Conservation (phyloP, 768 basidiomycete genomes). For the Hirschioporus abietinus region DNA sequence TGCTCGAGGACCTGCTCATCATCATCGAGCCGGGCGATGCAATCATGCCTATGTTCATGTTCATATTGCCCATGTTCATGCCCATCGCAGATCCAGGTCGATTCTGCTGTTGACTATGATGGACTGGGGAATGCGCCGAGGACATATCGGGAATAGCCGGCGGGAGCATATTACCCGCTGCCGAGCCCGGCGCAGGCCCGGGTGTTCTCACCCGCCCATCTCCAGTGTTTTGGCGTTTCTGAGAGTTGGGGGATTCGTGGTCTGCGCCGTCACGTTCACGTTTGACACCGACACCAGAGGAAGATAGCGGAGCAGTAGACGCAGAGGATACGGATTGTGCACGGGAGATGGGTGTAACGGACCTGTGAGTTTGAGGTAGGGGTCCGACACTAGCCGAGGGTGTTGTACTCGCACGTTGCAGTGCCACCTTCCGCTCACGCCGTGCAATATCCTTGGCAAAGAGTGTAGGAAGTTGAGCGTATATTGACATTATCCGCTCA, state of each 20-base stretch:
- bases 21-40: not conserved
- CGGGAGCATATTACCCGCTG: not conserved
- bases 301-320: not conserved
- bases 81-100: not conserved
- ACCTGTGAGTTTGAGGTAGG: not conserved
- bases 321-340: not conserved
- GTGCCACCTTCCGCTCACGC: not conserved
- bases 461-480: not conserved
- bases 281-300: not conserved
- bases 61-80: not conserved
- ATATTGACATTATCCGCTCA: constrained; percentile 2
- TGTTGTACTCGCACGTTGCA: not conserved
- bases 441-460: constrained; percentile 2
- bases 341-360: not conserved
- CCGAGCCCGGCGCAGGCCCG: not conserved
- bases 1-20: not conserved
- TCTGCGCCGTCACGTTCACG: not conserved
- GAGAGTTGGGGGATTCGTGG: not conserved
- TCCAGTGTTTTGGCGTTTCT: not conserved
- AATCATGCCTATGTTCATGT: not conserved
- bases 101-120: not conserved
- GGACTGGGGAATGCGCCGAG: too few relatives aligned
- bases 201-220: not conserved
- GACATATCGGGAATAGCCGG: not conserved
- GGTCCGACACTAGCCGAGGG: not conserved